Evolutionary conservation across 75 land plant genomes (phyloP).

Genomic region (Pinus albicaulis): DNA sequence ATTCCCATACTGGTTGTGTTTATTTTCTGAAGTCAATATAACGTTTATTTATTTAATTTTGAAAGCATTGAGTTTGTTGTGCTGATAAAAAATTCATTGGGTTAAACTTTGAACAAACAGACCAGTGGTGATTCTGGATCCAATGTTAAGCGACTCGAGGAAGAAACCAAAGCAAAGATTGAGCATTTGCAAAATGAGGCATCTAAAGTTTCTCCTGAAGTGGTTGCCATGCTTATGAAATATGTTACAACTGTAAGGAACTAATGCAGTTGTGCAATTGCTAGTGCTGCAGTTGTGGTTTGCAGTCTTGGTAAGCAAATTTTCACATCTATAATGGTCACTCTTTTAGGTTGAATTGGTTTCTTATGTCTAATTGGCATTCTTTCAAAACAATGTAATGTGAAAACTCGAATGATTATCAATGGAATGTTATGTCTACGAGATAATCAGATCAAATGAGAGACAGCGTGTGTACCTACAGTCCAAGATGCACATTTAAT

Average conservation of each 20-base stretch:
- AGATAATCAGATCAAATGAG: background rate
- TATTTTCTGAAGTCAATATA: background rate
- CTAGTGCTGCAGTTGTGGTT: background rate
- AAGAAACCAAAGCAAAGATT: conserved; percentile 72
- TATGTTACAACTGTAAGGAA: conserved; percentile 75
- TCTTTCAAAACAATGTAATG: too few relatives aligned
- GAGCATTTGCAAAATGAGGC: conserved; percentile 53
- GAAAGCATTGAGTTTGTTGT: conserved; percentile 5
- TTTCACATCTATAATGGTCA: background rate
- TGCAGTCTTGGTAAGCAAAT: background rate
- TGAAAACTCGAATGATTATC: background rate
- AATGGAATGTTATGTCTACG: background rate
- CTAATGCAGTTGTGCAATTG: conserved; percentile 12
- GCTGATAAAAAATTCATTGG: conserved; percentile 1
- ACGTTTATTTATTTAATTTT: background rate
- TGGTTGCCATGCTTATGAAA: conserved; percentile 72
- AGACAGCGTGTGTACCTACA: background rate
- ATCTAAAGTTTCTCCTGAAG: conserved; percentile 62
- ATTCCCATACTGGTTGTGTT: background rate
- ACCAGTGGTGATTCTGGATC: conserved; percentile 83
- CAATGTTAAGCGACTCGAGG: conserved; percentile 82
- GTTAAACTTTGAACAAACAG: conserved; percentile 24
- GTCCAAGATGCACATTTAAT: background rate
- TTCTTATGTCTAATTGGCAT: background rate
- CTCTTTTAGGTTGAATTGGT: background rate